Conservation (phyloP, 1,284 basidiomycete species). For the Leccinum griseonigrum region DNA sequence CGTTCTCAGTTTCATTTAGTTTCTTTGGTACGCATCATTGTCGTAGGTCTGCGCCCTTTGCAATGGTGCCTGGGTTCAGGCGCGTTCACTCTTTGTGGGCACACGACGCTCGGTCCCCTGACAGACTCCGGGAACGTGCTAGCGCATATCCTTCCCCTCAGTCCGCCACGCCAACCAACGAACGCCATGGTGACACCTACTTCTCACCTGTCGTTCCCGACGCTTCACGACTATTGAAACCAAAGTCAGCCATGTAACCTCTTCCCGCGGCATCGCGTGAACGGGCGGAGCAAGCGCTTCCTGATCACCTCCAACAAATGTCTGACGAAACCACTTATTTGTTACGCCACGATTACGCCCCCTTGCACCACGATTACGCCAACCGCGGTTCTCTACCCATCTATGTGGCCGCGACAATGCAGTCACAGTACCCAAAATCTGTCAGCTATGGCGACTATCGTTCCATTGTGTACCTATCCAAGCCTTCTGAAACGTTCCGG, state of each 20-base stretch:
- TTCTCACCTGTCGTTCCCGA: conserved; percentile 8
- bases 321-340: conserved; percentile 23
- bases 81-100: conserved; percentile 19
- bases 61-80: conserved; percentile 7
- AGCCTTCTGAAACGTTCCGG: conserved; percentile 10
- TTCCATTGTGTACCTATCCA: conserved; percentile 9
- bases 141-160: conserved; percentile 11
- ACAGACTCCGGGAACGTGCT: neutral
- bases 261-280: neutral
- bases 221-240: neutral
- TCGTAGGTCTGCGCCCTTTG: too few species aligned
- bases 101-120: conserved; percentile 11
- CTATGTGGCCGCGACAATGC: conserved; percentile 6
- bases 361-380: conserved; percentile 3
- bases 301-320: conserved; percentile 1
- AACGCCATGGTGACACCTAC: conserved; percentile 5
- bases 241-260: neutral
- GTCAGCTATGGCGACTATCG: conserved; percentile 12
- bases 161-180: conserved; percentile 25
- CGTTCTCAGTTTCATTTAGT: too few species aligned
- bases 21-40: too few species aligned
- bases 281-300: neutral
- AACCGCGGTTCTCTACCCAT: neutral
- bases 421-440: conserved; percentile 10
- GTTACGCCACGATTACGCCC: conserved; percentile 13